Base-by-base conservation (phyloP, 306 rosid species). In the Senna siamea region DNA sequence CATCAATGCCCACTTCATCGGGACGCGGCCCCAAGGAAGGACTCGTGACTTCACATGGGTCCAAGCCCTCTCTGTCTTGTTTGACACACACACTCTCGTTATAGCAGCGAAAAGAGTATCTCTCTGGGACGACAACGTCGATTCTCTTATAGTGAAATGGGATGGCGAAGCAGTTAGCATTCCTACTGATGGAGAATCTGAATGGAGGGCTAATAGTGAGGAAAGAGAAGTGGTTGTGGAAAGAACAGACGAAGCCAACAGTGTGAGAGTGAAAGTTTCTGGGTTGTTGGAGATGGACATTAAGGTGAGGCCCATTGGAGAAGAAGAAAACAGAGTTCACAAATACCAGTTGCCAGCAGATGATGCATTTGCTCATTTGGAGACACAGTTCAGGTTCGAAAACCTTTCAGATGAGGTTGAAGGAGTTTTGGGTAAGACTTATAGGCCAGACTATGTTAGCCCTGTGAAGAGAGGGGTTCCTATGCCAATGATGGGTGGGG, bases 21-120 rank as follows among this genome's bases (percentile, higher is more conserved):
- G 94, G 43, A 82, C 83, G 22, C 58, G 97, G 17, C 92, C 97
- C 23, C 70, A 78, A 62, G 94, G 94, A 85, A 76, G 94, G 83
- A 91, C 88, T 13, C 89, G 97, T 2, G 94, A 91, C 81, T 91
- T 73, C 56, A 91, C 97, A 62, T 91, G 97, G 94, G 97, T 91
- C 58, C 92, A 91, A 56, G 94, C 94, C 30, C 79, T 91, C 4
- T 47, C 89, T 58, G 56, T 89, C 60, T 80, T 89, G 89, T 91
- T 91, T 28, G 92, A 89, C 40, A 32, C 78, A 19, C 94, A 89
- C 87, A 85, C 90, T 51, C 92, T 91, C 12, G 89, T 77, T n/a
- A 51, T 91, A 32, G 78, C 90, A 63, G 89, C 97, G 17, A 91
- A 80, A 56, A 85, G 85, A 71, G 86, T 89, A 20, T 71, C 94